These are phyloP conservation scores for Nakataea oryzae DNA, from an alignment of 2,329 filamentous ascomycete genomes.

Conservation along the genomic window DNA sequence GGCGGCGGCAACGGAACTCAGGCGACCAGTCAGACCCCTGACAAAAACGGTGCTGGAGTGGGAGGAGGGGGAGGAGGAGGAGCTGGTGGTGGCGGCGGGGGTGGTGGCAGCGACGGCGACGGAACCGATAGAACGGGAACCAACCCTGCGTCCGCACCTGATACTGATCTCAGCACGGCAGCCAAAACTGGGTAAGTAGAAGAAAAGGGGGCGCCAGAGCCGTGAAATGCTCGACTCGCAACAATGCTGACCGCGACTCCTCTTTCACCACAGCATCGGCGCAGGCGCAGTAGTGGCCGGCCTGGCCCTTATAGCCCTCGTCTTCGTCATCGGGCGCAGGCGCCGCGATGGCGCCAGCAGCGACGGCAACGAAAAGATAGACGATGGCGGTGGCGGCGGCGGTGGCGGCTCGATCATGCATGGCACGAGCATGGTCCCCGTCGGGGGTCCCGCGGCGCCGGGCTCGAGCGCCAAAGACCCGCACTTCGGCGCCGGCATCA, in stretches of 20 bases:
- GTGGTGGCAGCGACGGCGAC: background rate
- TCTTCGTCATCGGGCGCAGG: background rate
- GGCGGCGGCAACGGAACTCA: background rate
- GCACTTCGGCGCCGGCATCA: background rate
- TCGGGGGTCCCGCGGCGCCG: background rate
- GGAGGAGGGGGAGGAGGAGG: too few relatives aligned
- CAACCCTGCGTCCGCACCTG: background rate
- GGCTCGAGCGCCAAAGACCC: background rate
- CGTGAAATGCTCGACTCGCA: background rate
- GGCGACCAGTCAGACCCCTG: background rate
- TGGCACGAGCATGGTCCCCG: background rate
- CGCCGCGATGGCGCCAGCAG: background rate
- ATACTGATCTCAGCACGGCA: background rate
- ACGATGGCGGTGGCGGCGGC: too few relatives aligned
- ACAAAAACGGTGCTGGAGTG: too few relatives aligned
- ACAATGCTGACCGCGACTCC: background rate
- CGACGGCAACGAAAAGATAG: background rate
- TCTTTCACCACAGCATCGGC: background rate
- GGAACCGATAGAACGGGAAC: background rate
- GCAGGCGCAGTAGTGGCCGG: background rate
- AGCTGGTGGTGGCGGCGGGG: background rate
- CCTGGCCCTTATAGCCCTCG: background rate
- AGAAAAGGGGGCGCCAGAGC: background rate
- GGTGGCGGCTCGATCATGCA: background rate
- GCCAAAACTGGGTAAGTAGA: background rate